phyloP scores from a whole-genome alignment of 371 early-diverging fungal genomes.

The Rhizopus microsporus region DNA sequence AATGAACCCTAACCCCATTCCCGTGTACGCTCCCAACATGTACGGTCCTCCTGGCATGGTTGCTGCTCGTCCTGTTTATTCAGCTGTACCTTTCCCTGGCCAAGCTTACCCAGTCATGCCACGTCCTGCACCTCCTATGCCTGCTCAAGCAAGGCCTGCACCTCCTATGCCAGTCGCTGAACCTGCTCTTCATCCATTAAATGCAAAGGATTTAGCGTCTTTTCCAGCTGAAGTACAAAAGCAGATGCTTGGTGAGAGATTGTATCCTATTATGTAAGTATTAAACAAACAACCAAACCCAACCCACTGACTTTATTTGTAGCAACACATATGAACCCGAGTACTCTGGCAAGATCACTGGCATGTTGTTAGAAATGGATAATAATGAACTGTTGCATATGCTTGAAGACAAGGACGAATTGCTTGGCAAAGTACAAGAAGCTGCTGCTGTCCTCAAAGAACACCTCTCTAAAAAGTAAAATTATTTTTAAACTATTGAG shows the following conservation, averaged over 20 bases:
- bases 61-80: slow-evolving; percentile 19
- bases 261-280: slow-evolving; percentile 72
- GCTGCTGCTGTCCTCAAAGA: slow-evolving; percentile 83
- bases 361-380: slow-evolving; percentile 95
- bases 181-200: slow-evolving; percentile 30
- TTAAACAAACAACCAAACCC: not conserved
- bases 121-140: slow-evolving; percentile 33
- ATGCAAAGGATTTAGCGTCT: slow-evolving; percentile 69
- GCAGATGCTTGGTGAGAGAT: slow-evolving; percentile 82
- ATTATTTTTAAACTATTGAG: not conserved
- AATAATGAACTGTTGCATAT: slow-evolving; percentile 79
- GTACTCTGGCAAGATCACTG: slow-evolving; percentile 88
- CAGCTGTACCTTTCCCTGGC: slow-evolving; percentile 50
- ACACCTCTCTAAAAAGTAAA: slow-evolving; percentile 62
- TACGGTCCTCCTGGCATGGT: slow-evolving; percentile 25
- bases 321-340: slow-evolving; percentile 52
- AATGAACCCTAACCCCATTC: not conserved
- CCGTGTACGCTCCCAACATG: not conserved
- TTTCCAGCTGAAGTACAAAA: slow-evolving; percentile 77
- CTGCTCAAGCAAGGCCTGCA: slow-evolving; percentile 24
- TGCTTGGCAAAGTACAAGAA: slow-evolving; percentile 75
- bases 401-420: slow-evolving; percentile 64
- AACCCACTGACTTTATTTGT: not conserved
- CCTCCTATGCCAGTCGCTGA: not conserved
- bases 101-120: not conserved